Evolutionary conservation across 164 flowering plant genomes (phyloP).

Genomic region (Vitis labrusca): DNA sequence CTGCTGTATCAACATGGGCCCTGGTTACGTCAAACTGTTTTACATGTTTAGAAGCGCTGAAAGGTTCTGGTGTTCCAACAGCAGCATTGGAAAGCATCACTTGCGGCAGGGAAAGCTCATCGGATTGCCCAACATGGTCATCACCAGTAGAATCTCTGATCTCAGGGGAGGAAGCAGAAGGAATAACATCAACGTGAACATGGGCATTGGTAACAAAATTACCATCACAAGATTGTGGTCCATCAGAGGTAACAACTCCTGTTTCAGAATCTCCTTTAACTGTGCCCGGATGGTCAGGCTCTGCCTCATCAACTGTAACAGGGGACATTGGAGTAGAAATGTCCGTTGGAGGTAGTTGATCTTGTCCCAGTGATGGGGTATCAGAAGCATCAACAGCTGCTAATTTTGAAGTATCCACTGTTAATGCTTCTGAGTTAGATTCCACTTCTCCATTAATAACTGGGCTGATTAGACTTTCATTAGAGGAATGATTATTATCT

Average conservation of each 20-base stretch:
- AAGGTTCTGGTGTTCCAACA: constrained; percentile 12
- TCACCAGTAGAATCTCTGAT: constrained; percentile 11
- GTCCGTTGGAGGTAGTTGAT: constrained; percentile 13
- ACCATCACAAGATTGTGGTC: constrained; percentile 10
- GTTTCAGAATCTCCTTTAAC: constrained; percentile 8
- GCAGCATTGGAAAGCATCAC: constrained; percentile 16
- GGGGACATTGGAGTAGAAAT: not conserved
- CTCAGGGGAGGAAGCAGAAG: constrained; percentile 13
- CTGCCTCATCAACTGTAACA: not conserved
- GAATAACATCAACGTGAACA: constrained; percentile 9
- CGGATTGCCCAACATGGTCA: constrained; percentile 7
- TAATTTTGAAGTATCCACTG: constrained; percentile 11
- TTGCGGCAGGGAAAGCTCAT: constrained; percentile 21
- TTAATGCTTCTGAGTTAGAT: constrained; percentile 9
- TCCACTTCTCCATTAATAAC: constrained; percentile 20
- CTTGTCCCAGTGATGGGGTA: constrained; percentile 6
- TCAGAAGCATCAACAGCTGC: constrained; percentile 18
- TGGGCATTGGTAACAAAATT: constrained; percentile 11
- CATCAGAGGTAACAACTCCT: constrained; percentile 5
- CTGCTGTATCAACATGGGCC: constrained; percentile 74
- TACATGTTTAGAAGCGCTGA: constrained; percentile 15
- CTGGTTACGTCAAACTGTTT: constrained; percentile 26
- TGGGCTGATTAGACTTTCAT: constrained; percentile 13
- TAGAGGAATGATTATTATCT: constrained; percentile 12
- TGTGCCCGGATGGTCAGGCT: not conserved